Evolutionary conservation across 2,329 filamentous ascomycete species (phyloP), one percentile per base, ranked within the genome.

Genomic region (Aspergillus sp.): DNA sequence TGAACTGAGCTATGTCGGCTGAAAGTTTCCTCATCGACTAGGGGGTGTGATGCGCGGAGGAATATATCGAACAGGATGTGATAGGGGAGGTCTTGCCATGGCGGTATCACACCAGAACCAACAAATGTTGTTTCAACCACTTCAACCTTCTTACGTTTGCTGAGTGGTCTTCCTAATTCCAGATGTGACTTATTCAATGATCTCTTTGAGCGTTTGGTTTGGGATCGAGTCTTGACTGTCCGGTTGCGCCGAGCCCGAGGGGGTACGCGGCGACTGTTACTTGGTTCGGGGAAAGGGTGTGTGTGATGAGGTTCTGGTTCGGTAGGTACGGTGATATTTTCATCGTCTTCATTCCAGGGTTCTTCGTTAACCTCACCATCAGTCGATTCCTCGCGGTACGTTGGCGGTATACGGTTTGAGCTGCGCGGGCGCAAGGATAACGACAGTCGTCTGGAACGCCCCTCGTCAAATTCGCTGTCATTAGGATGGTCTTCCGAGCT

Each of bases 1-100:
- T 59, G 58, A 7, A 56, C 57, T 1, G 64, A 61, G 31, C 49
- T 48, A 11, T 53, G 49, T 30, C 60, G 55, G 9, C 39, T 48
- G 5, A 44, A 47, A 10, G 48, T 48, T n/a, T 50, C 53, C 38
- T 62, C 56, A 54, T 74, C 54, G 11, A 75, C 71, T 11, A 85
- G 67, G 4, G 81, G 78, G 39, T 74, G 51, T 3, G 84, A 80
- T 8, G 86, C 83, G 61, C 80, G 82, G 37, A 78, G 68, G 58
- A 94, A 88, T 33, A 93, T 81, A 43, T 82, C 76, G 26, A 81
- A 69, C 51, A 90, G 81, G 11, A 88, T 75, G 37, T 82, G 76
- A 53, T 89, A 87, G 1, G 85, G 82, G 19, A 89, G 72, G 19
- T 71, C 74, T 45, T 74, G 70, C 79, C 79, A 86, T 33, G 75